These are phyloP conservation scores for Psilocybe cyanescens DNA, from an alignment of 768 basidiomycete genomes.

Conservation along the genomic window DNA sequence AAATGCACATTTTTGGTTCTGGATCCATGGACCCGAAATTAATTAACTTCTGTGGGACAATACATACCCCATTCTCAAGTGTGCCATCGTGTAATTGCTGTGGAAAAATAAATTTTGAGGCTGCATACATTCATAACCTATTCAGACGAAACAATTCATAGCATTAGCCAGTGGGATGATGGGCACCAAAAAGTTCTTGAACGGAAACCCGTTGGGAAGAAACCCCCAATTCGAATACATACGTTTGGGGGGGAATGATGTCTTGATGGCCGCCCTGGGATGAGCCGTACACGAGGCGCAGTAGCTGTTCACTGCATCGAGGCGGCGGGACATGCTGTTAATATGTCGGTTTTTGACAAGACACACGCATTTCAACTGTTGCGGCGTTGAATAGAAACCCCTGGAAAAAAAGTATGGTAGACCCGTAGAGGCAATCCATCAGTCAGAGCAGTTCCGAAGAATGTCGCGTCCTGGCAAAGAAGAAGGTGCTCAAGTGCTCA, in stretches of 20 bases:
- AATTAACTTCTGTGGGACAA: slow-evolving; percentile 19
- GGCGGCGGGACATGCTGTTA: slow-evolving; percentile 8
- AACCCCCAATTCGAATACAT: slow-evolving; percentile 1
- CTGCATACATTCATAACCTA: background rate
- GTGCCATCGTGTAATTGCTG: background rate
- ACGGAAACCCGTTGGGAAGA: slow-evolving; percentile 2
- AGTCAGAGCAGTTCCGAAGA: no score
- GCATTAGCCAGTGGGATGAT: background rate
- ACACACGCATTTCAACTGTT: slow-evolving; percentile 11
- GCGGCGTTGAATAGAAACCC: background rate
- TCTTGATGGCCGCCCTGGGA: slow-evolving; percentile 10
- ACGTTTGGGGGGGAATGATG: slow-evolving; percentile 3
- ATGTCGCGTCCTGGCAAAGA: background rate
- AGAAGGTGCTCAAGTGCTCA: background rate
- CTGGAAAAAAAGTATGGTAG: background rate
- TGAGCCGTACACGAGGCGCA: slow-evolving; percentile 12
- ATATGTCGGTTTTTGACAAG: slow-evolving; percentile 6
- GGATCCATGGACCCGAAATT: slow-evolving; percentile 18
- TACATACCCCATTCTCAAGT: background rate
- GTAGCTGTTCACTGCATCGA: slow-evolving; percentile 1
- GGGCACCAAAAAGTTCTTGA: background rate
- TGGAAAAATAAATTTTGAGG: slow-evolving; percentile 6
- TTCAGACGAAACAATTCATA: slow-evolving; percentile 3
- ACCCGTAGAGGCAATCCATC: no score
- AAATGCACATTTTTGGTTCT: background rate